Evolutionary conservation across 192 early-diverging fungal genomes (phyloP).

Genomic region (Chytriomyces sp.): DNA sequence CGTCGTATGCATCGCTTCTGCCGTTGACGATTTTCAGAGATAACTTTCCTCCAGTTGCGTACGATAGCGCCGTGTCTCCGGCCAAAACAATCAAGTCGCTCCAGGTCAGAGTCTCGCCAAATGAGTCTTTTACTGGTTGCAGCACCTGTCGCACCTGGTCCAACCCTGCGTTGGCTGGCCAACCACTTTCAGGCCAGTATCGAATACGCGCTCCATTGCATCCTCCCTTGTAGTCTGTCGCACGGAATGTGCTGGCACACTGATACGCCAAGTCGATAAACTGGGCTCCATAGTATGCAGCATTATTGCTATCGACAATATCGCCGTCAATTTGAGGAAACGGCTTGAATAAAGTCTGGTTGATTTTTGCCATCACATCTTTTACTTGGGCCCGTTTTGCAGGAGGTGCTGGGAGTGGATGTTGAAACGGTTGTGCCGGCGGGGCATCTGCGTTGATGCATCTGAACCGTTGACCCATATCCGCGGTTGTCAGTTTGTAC

Average conservation of each 20-base stretch:
- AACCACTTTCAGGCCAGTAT: slow-evolving; percentile 41
- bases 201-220: slow-evolving; percentile 47
- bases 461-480: slow-evolving; percentile 39
- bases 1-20: background rate
- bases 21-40: background rate
- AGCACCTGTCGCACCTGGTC: slow-evolving; percentile 71
- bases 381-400: slow-evolving; percentile 24
- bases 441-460: slow-evolving; percentile 37
- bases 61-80: slow-evolving; percentile 27
- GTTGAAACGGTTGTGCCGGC: slow-evolving; percentile 42
- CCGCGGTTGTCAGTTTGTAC: slow-evolving; percentile 45
- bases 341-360: background rate
- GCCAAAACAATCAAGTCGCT: slow-evolving; percentile 54
- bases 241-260: slow-evolving; percentile 42
- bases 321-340: background rate
- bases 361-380: slow-evolving; percentile 22
- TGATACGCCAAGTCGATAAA: slow-evolving; percentile 39
- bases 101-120: slow-evolving; percentile 76
- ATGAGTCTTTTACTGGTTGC: slow-evolving; percentile 74
- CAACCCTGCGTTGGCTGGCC: slow-evolving; percentile 76
- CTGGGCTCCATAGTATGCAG: slow-evolving; percentile 31
- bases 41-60: background rate
- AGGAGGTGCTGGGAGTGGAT: slow-evolving; percentile 37
- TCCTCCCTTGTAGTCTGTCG: slow-evolving; percentile 40
- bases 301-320: background rate